Evolutionary conservation across 164 flowering plant species (phyloP).

Genomic region (Berberis thunbergii): DNA sequence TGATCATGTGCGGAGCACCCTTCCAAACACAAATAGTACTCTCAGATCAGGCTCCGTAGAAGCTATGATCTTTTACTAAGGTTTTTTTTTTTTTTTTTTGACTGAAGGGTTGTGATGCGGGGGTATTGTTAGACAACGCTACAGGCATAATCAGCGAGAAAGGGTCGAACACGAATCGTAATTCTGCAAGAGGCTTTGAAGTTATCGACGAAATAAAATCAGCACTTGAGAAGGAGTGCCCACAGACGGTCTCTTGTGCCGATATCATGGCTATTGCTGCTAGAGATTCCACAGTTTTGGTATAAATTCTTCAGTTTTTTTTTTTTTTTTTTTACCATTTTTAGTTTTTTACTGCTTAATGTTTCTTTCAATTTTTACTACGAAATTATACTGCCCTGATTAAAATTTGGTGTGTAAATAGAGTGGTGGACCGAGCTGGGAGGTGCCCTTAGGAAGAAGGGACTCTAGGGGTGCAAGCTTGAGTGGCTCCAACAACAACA

Average conservation of each 20-base stretch:
- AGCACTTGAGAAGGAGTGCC: conserved; percentile 82
- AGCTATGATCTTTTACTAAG: not conserved
- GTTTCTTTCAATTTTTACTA: too few relatives aligned
- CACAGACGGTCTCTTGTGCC: conserved; percentile 89
- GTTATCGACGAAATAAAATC: conserved; percentile 79
- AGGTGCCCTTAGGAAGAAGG: conserved; percentile 91
- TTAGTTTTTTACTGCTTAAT: too few relatives aligned
- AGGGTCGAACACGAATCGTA: conserved; percentile 54
- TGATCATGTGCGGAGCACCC: too few relatives aligned
- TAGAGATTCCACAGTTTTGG: conserved; percentile 81
- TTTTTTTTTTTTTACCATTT: too few relatives aligned
- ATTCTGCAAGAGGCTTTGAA: conserved; percentile 84
- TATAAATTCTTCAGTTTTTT: conserved; percentile 9
- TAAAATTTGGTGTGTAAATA: conserved; percentile 8
- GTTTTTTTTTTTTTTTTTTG: not conserved
- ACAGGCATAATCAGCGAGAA: conserved; percentile 68
- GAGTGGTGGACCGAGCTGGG: conserved; percentile 93
- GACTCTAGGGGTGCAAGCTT: conserved; percentile 82
- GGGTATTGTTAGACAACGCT: conserved; percentile 62
- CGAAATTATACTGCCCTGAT: too few relatives aligned
- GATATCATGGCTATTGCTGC: conserved; percentile 85
- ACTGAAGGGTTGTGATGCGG: conserved; percentile 88
- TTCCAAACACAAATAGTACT: too few relatives aligned
- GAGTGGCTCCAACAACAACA: conserved; percentile 89
- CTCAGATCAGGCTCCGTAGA: too few relatives aligned